A percentile compares a stretch with the other conserved stretches of the same genome.
These are phyloP conservation scores for Sanghuangporus weigelae DNA, from an alignment of 1,284 basidiomycete genomes.

Conservation along the genomic window DNA sequence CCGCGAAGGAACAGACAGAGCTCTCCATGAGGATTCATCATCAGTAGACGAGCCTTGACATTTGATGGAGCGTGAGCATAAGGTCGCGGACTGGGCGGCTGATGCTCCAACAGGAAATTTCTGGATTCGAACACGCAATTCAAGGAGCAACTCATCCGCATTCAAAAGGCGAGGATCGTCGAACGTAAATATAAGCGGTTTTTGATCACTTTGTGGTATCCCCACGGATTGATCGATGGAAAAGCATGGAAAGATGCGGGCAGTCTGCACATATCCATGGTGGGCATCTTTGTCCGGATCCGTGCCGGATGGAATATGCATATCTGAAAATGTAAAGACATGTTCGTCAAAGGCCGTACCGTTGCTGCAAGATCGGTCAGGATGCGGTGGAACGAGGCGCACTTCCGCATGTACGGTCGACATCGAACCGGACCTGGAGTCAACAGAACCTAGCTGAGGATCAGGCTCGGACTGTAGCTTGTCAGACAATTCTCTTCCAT, in stretches of 20 bases:
- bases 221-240: background rate
- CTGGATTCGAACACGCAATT: background rate
- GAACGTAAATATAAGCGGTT: background rate
- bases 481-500: background rate
- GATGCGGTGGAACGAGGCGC: background rate
- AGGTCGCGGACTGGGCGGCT: background rate
- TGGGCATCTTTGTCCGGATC: background rate
- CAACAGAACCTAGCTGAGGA: background rate
- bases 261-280: no score
- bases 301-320: background rate
- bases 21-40: background rate
- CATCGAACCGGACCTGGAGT: background rate
- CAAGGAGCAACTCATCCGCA: conserved; percentile 5
- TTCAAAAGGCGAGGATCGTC: conserved; percentile 1
- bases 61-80: background rate
- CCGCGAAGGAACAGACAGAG: background rate
- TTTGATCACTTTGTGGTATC: background rate
- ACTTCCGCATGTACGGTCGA: background rate
- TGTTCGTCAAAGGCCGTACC: background rate
- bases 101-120: background rate
- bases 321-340: conserved; percentile 5
- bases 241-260: background rate
- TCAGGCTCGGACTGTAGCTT: background rate
- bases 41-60: background rate
- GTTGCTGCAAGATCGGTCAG: no score